phyloP scores from a whole-genome alignment of 2,329 filamentous ascomycete species.

The Fusarium secorum region DNA sequence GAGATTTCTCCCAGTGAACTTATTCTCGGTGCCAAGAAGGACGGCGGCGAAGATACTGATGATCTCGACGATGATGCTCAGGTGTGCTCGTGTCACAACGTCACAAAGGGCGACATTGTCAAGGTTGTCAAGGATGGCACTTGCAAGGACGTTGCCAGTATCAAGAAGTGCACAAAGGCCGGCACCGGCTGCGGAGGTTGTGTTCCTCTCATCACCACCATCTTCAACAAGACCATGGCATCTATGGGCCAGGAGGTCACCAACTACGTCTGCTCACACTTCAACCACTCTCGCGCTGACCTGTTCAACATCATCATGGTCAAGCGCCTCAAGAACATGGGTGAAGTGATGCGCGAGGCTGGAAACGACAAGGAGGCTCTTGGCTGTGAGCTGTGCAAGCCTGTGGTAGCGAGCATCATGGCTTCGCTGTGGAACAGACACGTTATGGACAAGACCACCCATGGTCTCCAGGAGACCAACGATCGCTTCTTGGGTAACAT shows the following conservation, averaged over 20 bases:
- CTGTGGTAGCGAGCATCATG: slow-evolving; percentile 80
- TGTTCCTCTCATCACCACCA: slow-evolving; percentile 85
- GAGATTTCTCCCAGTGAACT: slow-evolving; percentile 82
- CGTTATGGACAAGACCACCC: slow-evolving; percentile 73
- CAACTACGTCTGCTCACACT: slow-evolving; percentile 86
- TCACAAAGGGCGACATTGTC: slow-evolving; percentile 82
- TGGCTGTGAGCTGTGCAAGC: slow-evolving; percentile 89
- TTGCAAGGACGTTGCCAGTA: slow-evolving; percentile 81
- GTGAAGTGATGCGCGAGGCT: slow-evolving; percentile 78
- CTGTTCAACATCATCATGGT: slow-evolving; percentile 90
- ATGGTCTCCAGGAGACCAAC: slow-evolving; percentile 89
- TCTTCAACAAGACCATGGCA: slow-evolving; percentile 89
- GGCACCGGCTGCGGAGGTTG: slow-evolving; percentile 92
- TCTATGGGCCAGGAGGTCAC: slow-evolving; percentile 87
- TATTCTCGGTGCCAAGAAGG: slow-evolving; percentile 78
- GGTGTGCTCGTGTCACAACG: slow-evolving; percentile 93
- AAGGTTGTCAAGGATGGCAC: slow-evolving; percentile 76
- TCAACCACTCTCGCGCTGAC: slow-evolving; percentile 82
- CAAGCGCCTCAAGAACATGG: slow-evolving; percentile 76
- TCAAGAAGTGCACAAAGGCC: slow-evolving; percentile 91
- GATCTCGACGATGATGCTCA: slow-evolving; percentile 87
- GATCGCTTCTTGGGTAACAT: slow-evolving; percentile 90
- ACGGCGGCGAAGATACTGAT: slow-evolving; percentile 77
- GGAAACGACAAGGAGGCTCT: slow-evolving; percentile 76
- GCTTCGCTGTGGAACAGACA: slow-evolving; percentile 85